Evolutionary conservation across 192 early-diverging fungal species (phyloP).

Genomic region (Gamsiella multidivaricata): DNA sequence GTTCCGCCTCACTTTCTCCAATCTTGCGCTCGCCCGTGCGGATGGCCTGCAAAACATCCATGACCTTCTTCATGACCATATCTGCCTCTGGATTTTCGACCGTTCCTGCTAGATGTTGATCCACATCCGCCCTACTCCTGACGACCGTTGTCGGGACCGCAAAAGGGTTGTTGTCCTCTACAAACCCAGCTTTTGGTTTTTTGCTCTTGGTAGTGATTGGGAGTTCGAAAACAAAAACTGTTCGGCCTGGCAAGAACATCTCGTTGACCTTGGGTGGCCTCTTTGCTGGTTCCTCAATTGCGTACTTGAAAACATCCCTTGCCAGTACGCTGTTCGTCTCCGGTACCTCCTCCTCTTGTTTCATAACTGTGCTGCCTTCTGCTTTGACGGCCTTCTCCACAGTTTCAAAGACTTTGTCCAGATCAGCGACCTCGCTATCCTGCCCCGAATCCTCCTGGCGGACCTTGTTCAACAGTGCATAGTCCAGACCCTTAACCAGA

Average conservation of each 20-base stretch:
- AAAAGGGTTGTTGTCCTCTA: slow-evolving; percentile 58
- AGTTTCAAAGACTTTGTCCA: slow-evolving; percentile 53
- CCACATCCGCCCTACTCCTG: slow-evolving; percentile 79
- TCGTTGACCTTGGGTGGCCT: slow-evolving; percentile 67
- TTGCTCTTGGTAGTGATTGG: slow-evolving; percentile 42
- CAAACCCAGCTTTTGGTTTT: slow-evolving; percentile 56
- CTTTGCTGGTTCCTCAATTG: slow-evolving; percentile 52
- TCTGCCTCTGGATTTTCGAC: slow-evolving; percentile 65
- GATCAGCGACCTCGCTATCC: slow-evolving; percentile 55
- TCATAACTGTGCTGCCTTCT: neutral
- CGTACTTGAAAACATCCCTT: slow-evolving; percentile 60
- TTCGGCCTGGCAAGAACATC: slow-evolving; percentile 79
- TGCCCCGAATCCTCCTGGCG: slow-evolving; percentile 65
- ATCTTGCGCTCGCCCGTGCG: slow-evolving; percentile 55
- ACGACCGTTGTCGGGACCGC: slow-evolving; percentile 79
- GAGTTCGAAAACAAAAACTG: slow-evolving; percentile 79
- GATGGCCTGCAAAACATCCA: slow-evolving; percentile 66
- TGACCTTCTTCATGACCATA: slow-evolving; percentile 80
- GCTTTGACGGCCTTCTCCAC: slow-evolving; percentile 54
- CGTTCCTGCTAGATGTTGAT: slow-evolving; percentile 39
- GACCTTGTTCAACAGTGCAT: slow-evolving; percentile 79
- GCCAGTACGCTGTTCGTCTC: slow-evolving; percentile 58
- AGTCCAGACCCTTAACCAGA: slow-evolving; percentile 94
- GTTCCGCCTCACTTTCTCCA: slow-evolving; percentile 41
- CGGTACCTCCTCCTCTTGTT: slow-evolving; percentile 38